Conservation (phyloP, 1,284 basidiomycete genomes). For the Tilletia walkeri region DNA sequence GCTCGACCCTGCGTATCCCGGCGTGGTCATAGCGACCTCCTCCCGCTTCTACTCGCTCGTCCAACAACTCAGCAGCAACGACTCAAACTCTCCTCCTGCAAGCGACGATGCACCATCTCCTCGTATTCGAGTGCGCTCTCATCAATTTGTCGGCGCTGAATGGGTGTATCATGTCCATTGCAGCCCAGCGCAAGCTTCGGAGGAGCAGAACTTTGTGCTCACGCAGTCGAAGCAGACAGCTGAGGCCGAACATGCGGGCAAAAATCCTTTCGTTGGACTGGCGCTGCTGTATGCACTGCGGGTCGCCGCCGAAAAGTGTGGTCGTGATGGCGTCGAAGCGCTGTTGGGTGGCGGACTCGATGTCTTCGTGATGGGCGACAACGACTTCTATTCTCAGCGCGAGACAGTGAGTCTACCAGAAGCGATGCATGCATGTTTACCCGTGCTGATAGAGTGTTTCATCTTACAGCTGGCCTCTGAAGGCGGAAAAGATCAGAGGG, state of each 20-base stretch:
- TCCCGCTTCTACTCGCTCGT: slow-evolving; percentile 82
- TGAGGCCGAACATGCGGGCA: slow-evolving; percentile 47
- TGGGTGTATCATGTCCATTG: slow-evolving; percentile 70
- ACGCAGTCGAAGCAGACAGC: slow-evolving; percentile 6
- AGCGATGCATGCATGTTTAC: background rate
- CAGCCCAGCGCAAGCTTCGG: background rate
- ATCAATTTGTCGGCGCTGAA: slow-evolving; percentile 77
- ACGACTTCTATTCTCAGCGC: slow-evolving; percentile 96
- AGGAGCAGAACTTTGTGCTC: background rate
- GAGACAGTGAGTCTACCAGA: slow-evolving; percentile 65
- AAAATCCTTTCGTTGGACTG: slow-evolving; percentile 89
- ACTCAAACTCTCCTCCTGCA: background rate
- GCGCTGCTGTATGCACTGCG: slow-evolving; percentile 75
- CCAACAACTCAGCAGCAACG: slow-evolving; percentile 16
- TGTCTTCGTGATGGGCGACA: slow-evolving; percentile 83
- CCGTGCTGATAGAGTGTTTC: slow-evolving; percentile 14
- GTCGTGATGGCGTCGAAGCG: slow-evolving; percentile 18
- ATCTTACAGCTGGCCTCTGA: background rate
- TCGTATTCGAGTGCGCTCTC: slow-evolving; percentile 73
- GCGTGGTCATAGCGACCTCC: slow-evolving; percentile 68
- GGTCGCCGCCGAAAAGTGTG: slow-evolving; percentile 60
- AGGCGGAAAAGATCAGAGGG: slow-evolving; percentile 28
- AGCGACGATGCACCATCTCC: background rate
- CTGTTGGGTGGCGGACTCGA: slow-evolving; percentile 61
- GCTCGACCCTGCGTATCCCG: slow-evolving; percentile 52